These are phyloP conservation scores for Stephania yunnanensis DNA, from an alignment of 164 flowering plant genomes.

Conservation along the genomic window DNA sequence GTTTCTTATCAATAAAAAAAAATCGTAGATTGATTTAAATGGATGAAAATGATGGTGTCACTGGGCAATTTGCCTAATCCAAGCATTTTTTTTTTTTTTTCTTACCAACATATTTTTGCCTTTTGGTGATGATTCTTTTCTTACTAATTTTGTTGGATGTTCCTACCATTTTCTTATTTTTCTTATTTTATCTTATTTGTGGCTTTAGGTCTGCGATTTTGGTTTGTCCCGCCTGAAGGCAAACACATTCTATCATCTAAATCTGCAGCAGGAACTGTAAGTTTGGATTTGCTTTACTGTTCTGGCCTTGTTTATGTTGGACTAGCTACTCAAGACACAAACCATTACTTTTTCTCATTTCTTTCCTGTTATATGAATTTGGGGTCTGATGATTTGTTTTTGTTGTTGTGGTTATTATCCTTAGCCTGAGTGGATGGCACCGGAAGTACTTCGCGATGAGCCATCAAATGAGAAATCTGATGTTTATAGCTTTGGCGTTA, in stretches of 20 bases:
- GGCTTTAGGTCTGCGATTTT: slow-evolving; percentile 82
- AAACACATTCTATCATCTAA: slow-evolving; percentile 93
- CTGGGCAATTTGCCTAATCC: not conserved
- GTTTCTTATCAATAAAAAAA: too few species aligned
- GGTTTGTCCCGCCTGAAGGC: slow-evolving; percentile 96
- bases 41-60: not conserved
- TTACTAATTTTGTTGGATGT: not conserved
- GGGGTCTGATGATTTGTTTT: not conserved
- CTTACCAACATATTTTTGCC: not conserved
- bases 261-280: slow-evolving; percentile 97
- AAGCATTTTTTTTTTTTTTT: not conserved
- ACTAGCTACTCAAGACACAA: not conserved
- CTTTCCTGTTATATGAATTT: not conserved
- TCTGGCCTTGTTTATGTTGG: not conserved
- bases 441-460: slow-evolving; percentile 17
- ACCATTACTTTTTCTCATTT: not conserved
- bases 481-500: slow-evolving; percentile 18
- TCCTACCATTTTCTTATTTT: not conserved
- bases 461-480: slow-evolving; percentile 20
- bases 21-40: not conserved
- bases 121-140: not conserved
- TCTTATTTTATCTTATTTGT: not conserved
- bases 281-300: slow-evolving; percentile 21
- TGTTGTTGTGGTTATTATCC: not conserved
- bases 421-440: slow-evolving; percentile 21